Evolutionary conservation across 2,329 filamentous ascomycete species (phyloP), one percentile per base, ranked within the genome.

Genomic region (Geosmithia morbida): DNA sequence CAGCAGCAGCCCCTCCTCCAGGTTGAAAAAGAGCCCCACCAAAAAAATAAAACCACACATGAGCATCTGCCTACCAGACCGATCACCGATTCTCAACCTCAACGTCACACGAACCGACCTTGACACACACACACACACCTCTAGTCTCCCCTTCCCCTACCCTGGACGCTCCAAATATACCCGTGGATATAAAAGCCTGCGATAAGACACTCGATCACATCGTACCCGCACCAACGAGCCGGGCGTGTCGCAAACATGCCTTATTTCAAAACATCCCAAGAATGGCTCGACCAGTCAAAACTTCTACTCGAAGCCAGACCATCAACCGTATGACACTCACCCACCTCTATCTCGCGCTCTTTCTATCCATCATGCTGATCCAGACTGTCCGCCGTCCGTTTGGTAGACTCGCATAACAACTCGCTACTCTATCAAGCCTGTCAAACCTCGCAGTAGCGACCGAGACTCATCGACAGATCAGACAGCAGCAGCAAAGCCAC

Each of bases 361-460:
- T 14, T 39, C 26, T 17, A 46, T 47, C 8, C 20, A 40, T 13
- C 41, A 6, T 11, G 16, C 43, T 40, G 18, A 47, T 33, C 46
- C 17, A 46, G 30, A 42, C 41, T 49, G 50, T 20, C 19, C 58
- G n/a, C n/a, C n/a, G n/a, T n/a, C n/a, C n/a, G n/a, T n/a, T n/a
- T n/a, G n/a, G n/a, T n/a, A 96, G 89, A 89, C 90, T 44, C 79
- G 81, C 59, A 87, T 97, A 68, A 94, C 87, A 55, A 95, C 89
- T 53, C 88, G 85, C 72, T 98, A 97, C 78, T 83, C 79, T 61
- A 80, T 90, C 61, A 68, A 71, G 33, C 69, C 72, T 41, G 60
- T 64, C 40, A 44, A 44, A 26, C 48, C 46, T 44, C 45, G 45
- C 50, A 52, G 54, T 43, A 53, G 51, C 22, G 55, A 54, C 52